These are phyloP conservation scores for Talaromyces sp. DNA, from an alignment of 2,329 filamentous ascomycete species.

Conservation along the genomic window DNA sequence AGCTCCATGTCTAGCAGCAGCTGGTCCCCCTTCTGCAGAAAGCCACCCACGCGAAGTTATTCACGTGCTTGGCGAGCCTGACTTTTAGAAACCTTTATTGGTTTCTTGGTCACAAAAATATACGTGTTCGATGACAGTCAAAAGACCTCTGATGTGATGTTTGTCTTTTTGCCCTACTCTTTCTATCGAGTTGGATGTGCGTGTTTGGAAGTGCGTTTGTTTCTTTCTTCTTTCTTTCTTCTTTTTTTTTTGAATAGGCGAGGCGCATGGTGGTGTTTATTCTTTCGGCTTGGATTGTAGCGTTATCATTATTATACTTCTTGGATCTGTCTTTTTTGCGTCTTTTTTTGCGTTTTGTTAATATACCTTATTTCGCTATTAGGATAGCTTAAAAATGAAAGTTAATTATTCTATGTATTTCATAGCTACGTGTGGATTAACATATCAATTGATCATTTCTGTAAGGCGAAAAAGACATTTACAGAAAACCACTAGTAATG, in stretches of 20 bases:
- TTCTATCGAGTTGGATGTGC: neutral
- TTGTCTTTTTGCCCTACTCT: neutral
- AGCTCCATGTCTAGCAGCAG: constrained; percentile 23
- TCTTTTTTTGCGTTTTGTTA: neutral
- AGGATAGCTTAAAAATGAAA: neutral
- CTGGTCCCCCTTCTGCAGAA: constrained; percentile 10
- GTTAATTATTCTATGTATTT: neutral
- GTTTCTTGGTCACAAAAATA: neutral
- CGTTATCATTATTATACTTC: neutral
- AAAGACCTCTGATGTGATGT: neutral
- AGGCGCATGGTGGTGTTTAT: neutral
- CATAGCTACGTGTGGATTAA: no score
- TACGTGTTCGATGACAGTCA: neutral
- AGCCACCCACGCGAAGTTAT: constrained; percentile 11
- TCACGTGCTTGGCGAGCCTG: constrained; percentile 6
- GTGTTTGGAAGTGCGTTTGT: neutral
- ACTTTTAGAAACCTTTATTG: neutral
- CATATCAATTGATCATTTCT: no score
- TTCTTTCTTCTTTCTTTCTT: neutral
- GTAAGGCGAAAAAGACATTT: no score
- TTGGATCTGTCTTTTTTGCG: neutral
- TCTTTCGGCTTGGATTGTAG: neutral
- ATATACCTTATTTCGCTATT: neutral
- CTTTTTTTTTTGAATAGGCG: no score
- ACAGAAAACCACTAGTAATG: no score